These are phyloP conservation scores for Periconia sp. DNA, from an alignment of 2,329 filamentous ascomycete genomes.

Conservation along the genomic window DNA sequence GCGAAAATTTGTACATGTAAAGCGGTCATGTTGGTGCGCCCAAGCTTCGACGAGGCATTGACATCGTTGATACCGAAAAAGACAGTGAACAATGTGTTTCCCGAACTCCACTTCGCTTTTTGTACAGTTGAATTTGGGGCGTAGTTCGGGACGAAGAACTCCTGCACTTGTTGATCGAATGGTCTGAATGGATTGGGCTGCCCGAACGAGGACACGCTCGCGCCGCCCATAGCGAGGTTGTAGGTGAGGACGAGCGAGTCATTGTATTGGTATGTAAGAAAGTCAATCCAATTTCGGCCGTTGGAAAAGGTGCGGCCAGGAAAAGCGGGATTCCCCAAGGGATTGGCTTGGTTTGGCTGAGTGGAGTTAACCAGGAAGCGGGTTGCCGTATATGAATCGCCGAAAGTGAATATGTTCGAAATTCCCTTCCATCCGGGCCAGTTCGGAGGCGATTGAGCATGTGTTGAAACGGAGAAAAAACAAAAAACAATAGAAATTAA, in stretches of 20 bases:
- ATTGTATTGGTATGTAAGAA: slow-evolving; percentile 11
- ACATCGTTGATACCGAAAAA: slow-evolving; percentile 15
- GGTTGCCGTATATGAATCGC: slow-evolving; percentile 11
- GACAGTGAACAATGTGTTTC: slow-evolving; percentile 16
- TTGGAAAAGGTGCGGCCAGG: slow-evolving; percentile 10
- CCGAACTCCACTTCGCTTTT: slow-evolving; percentile 8
- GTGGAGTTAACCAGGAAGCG: slow-evolving; percentile 5
- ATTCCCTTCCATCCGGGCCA: slow-evolving; percentile 10
- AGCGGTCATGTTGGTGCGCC: neutral
- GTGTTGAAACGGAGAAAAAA: neutral
- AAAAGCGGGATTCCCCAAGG: slow-evolving; percentile 10
- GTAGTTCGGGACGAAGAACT: slow-evolving; percentile 9
- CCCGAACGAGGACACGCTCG: slow-evolving; percentile 4
- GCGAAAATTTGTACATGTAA: neutral
- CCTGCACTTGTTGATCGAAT: slow-evolving; percentile 7
- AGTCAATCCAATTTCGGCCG: slow-evolving; percentile 12
- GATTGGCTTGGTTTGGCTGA: slow-evolving; percentile 7
- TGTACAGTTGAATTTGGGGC: neutral
- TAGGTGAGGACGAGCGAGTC: slow-evolving; percentile 6
- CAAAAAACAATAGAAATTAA: neutral
- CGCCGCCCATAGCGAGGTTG: slow-evolving; percentile 12
- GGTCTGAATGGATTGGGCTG: slow-evolving; percentile 1
- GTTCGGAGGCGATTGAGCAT: neutral
- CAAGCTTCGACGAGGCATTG: neutral
- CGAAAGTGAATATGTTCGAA: slow-evolving; percentile 8